phyloP scores from a whole-genome alignment of 257 asterid genomes.

The Gentiana straminea region DNA sequence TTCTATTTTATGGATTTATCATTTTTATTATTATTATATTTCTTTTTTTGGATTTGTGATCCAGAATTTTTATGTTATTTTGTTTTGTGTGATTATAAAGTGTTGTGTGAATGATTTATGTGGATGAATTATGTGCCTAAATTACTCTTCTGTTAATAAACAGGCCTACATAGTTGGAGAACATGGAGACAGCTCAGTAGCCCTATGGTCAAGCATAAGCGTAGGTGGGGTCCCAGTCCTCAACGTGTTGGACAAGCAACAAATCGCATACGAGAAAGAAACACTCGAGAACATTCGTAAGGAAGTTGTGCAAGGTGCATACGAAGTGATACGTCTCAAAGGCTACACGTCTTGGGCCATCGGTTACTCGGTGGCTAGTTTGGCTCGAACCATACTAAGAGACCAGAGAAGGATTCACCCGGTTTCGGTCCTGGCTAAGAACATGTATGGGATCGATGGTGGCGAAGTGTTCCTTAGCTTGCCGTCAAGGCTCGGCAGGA shows the following conservation, averaged over 20 bases:
- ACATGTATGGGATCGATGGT: slow-evolving; percentile 47
- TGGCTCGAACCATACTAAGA: slow-evolving; percentile 65
- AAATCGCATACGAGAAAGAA: slow-evolving; percentile 60
- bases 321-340: slow-evolving; percentile 67
- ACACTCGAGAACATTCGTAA: slow-evolving; percentile 57
- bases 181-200: slow-evolving; percentile 90
- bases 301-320: slow-evolving; percentile 67
- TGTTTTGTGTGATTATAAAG: too few species aligned
- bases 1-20: too few species aligned
- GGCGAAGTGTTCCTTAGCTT: slow-evolving; percentile 75
- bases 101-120: too few species aligned
- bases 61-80: too few species aligned
- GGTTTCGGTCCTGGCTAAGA: slow-evolving; percentile 70
- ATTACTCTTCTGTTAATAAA: too few species aligned
- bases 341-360: slow-evolving; percentile 98
- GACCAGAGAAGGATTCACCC: slow-evolving; percentile 81
- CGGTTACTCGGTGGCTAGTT: slow-evolving; percentile 74
- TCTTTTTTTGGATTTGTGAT: too few species aligned
- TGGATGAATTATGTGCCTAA: too few species aligned
- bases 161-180: slow-evolving; percentile 89
- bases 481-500: slow-evolving; percentile 70
- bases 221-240: slow-evolving; percentile 83
- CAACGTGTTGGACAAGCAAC: slow-evolving; percentile 53
- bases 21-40: too few species aligned
- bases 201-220: slow-evolving; percentile 88